A percentile compares a stretch with the other conserved stretches of the same genome.
Evolutionary conservation across 331 rosid genomes (phyloP).

Genomic region (Quercus tomentella): DNA sequence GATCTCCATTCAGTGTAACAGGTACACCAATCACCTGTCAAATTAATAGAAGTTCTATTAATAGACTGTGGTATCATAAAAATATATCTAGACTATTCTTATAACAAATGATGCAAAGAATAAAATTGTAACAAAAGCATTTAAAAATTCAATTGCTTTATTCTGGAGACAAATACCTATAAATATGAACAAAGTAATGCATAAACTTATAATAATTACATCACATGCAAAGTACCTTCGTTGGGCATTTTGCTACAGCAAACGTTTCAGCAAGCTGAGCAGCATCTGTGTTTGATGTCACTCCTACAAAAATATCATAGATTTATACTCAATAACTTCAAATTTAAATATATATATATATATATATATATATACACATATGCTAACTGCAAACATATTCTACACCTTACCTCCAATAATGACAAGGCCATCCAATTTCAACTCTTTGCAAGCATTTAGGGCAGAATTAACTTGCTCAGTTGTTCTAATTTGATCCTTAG

Average conservation of each 20-base stretch:
- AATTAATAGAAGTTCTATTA: constrained; percentile 18
- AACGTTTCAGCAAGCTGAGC: constrained; percentile 99
- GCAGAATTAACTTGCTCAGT: constrained; percentile 93
- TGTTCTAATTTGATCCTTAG: constrained; percentile 94
- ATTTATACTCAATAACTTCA: constrained; percentile 13
- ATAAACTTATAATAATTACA: background rate
- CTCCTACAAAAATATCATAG: constrained; percentile 49
- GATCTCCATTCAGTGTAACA: constrained; percentile 96
- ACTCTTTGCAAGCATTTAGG: constrained; percentile 64
- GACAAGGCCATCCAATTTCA: constrained; percentile 94
- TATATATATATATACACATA: background rate
- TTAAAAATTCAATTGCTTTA: background rate
- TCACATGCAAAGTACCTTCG: constrained; percentile 53
- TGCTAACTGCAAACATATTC: background rate
- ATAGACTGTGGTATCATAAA: background rate
- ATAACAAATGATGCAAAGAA: background rate
- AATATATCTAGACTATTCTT: background rate
- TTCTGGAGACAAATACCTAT: background rate
- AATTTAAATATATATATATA: background rate
- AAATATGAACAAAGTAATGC: background rate
- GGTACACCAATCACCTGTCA: constrained; percentile 99
- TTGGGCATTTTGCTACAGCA: constrained; percentile 80
- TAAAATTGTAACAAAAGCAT: background rate
- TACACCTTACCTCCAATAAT: constrained; percentile 77
- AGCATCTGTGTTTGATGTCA: constrained; percentile 96